phyloP scores from a whole-genome alignment of 768 basidiomycete species.

The Leccinum fibrillosum region DNA sequence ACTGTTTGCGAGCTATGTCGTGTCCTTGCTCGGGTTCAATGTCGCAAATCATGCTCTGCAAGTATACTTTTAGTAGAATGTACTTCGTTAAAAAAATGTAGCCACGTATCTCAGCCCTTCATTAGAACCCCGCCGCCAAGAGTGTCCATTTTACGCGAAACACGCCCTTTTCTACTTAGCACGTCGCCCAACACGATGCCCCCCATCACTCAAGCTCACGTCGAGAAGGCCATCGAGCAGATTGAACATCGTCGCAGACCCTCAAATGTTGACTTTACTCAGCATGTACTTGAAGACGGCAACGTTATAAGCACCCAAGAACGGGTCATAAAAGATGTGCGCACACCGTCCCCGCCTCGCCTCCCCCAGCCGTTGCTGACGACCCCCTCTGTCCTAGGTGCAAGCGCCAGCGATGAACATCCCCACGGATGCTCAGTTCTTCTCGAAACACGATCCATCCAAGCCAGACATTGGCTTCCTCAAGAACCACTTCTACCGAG shows the following conservation, averaged over 20 bases:
- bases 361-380: conserved; percentile 3
- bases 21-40: conserved; percentile 89
- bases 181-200: conserved; percentile 21
- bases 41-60: conserved; percentile 78
- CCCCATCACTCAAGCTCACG: conserved; percentile 34
- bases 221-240: conserved; percentile 35
- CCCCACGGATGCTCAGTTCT: conserved; percentile 94
- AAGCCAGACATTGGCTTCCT: conserved; percentile 96
- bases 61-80: conserved; percentile 65
- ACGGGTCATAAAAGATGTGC: conserved; percentile 92
- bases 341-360: conserved; percentile 16
- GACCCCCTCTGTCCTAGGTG: conserved; percentile 50
- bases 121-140: conserved; percentile 29
- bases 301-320: conserved; percentile 89
- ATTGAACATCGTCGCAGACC: conserved; percentile 43
- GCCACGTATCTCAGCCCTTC: conserved; percentile 8
- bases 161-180: neutral
- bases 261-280: conserved; percentile 83
- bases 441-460: conserved; percentile 72
- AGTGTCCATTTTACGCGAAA: conserved; percentile 15
- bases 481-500: conserved; percentile 98
- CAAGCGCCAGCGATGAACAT: conserved; percentile 95
- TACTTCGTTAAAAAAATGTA: conserved; percentile 9
- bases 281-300: conserved; percentile 91
- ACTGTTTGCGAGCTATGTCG: conserved; percentile 79